Conservation (phyloP, 2,329 filamentous ascomycete genomes). For the Thielaviopsis punctulata region DNA sequence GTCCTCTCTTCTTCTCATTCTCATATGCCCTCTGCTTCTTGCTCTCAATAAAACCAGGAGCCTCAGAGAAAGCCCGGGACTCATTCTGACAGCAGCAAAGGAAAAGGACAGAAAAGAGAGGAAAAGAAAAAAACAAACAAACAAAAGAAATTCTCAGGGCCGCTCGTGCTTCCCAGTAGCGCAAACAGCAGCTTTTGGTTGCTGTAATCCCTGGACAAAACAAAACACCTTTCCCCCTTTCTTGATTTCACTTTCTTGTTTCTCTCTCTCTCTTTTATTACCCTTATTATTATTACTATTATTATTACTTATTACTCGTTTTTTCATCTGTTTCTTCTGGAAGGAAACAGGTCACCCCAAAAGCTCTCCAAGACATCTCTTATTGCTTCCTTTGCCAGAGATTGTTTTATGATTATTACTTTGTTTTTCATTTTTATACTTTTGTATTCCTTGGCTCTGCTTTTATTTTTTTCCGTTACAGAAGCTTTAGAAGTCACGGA, state of each 20-base stretch:
- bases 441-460: background rate
- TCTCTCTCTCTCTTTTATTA: too few species aligned
- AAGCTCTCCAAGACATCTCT: constrained; percentile 8
- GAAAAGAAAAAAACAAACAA: too few species aligned
- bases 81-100: constrained; percentile 1
- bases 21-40: background rate
- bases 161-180: constrained; percentile 1
- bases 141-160: too few species aligned
- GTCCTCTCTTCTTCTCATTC: background rate
- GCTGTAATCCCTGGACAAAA: background rate
- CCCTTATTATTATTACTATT: too few species aligned
- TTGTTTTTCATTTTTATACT: background rate
- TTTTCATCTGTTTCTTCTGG: background rate
- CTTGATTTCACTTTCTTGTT: background rate
- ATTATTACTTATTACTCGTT: constrained; percentile 3
- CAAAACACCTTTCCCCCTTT: background rate
- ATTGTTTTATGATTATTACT: background rate
- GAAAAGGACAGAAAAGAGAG: constrained; percentile 8
- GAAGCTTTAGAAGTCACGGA: background rate
- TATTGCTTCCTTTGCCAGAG: background rate
- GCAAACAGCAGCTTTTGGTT: constrained; percentile 1
- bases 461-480: constrained; percentile 1
- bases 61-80: background rate
- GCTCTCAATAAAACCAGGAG: background rate
- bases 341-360: constrained; percentile 8